phyloP scores from a whole-genome alignment of 345 rosid species.

The Eucalyptus regnans region DNA sequence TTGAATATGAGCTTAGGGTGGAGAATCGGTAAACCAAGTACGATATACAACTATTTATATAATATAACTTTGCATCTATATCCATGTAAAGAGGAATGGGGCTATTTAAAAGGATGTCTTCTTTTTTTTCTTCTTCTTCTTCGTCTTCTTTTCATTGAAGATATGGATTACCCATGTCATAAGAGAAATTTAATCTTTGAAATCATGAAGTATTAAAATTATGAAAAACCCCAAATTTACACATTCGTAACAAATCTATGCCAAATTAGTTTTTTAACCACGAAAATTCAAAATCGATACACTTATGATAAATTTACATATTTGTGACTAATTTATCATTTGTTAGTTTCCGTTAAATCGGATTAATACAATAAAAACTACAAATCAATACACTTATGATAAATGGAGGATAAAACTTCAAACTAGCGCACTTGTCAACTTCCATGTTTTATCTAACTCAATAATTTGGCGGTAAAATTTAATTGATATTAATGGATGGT shows the following conservation, averaged over 20 bases:
- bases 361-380: too few species aligned
- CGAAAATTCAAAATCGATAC: accelerated
- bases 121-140: neutral
- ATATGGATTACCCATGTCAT: neutral
- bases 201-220: neutral
- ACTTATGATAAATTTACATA: too few species aligned
- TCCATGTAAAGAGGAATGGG: neutral
- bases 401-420: accelerated
- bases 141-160: neutral
- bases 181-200: neutral
- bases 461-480: too few species aligned
- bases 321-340: too few species aligned
- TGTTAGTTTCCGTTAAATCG: accelerated
- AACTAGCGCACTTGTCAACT: accelerated
- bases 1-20: neutral
- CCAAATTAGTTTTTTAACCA: too few species aligned
- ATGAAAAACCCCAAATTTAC: too few species aligned
- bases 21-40: neutral
- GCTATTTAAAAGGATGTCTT: neutral
- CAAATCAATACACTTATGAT: too few species aligned
- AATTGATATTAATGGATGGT: accelerated
- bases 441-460: accelerated
- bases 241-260: accelerated
- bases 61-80: neutral
- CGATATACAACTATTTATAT: neutral